Evolutionary conservation across 805 yeast genomes (phyloP), one percentile per base, ranked within the genome.

Genomic region (Barnettozyma populi): DNA sequence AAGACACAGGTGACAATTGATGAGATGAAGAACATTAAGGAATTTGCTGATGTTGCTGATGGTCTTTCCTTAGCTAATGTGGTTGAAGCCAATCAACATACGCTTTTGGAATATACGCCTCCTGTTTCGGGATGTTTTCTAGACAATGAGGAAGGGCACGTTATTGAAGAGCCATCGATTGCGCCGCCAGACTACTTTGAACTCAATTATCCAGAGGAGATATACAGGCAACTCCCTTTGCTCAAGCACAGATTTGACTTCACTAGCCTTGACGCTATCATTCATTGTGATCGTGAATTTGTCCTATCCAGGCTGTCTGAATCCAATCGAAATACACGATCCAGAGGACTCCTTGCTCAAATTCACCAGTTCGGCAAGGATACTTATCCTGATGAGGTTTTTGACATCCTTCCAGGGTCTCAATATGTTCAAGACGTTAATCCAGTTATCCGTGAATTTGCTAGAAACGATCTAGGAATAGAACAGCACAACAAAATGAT

Each of bases 171-270:
- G 9, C 55, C 53, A n/a, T 45, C 67, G 14, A 52, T 44, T 2
- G 69, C 67, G 20, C 50, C 54, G 2, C 54, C 69, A 6, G 47
- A 71, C 27, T 70, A 73, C 2, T 69, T 65, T 47, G 81, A 76
- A 51, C 51, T 60, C n/a, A 63, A 68, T 47, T 55, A 69, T 5
- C 69, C 72, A 0, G 8, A 39, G 10, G 57, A 53, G 24, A 13
- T 57, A 0, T 10, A 9, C 2, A 4, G 11, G 2, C 10, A 16
- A 2, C 31, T 59, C 7, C 58, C 63, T 8, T 2, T 6, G 8
- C 31, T 29, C 16, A 39, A 49, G 10, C 10, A n/a, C 10, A n/a
- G 24, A 7, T 19, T 23, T 0, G 8, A 7, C 3, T 4, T 14
- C 2, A 7, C 24, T 6, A 7, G 32, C 9, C 2, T 34, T 2